Base-by-base conservation (phyloP, 345 rosid genomes). In the Boechera retrofracta region DNA sequence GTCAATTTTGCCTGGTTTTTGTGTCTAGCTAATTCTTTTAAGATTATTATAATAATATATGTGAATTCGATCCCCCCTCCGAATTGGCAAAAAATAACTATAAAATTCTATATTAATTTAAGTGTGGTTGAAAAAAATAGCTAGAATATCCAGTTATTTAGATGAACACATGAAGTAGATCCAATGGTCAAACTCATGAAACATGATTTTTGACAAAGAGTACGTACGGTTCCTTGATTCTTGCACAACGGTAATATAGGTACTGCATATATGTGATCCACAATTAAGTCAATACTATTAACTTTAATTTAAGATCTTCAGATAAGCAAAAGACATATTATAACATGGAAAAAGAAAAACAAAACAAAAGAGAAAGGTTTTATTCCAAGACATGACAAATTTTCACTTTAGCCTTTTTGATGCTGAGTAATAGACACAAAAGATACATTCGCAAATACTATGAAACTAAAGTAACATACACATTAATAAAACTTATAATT, bases 291-390 rank as follows among this genome's bases (percentile, higher is more conserved):
- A 42, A 15, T 47, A 63, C 53, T 39, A 4, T 28, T 16, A 47
- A 16, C 79, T 62, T 76, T 76, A 69, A 77, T 63, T 55, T 44
- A 63, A 77, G 76, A 77, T 77, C 59, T 77, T 69, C 66, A 63
- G 55, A 63, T 76, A 36, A 69, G 7, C 64, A 13, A 68, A 76
- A 59, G 53, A 69, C 48, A 76, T 36, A 38, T 15, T 0, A 67
- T 11, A 63, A 77, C 61, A 56, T 47, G 38, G 24, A n/a, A 21
- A 44, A 48, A 71, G 24, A 11, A 2, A 26, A 52, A 18, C 53
- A 51, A 51, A 11, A 29, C 1, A 2, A 57, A 77, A 65, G 77
- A 9, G 68, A 70, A 57, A 78, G 47, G 49, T 57, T 21, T 49
- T 36, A 78, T 72, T 71, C 72, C 41, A 29, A 16, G 81, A 72